phyloP scores from a whole-genome alignment of 371 early-diverging fungal genomes.

The Polyrhizophydium stewartii region DNA sequence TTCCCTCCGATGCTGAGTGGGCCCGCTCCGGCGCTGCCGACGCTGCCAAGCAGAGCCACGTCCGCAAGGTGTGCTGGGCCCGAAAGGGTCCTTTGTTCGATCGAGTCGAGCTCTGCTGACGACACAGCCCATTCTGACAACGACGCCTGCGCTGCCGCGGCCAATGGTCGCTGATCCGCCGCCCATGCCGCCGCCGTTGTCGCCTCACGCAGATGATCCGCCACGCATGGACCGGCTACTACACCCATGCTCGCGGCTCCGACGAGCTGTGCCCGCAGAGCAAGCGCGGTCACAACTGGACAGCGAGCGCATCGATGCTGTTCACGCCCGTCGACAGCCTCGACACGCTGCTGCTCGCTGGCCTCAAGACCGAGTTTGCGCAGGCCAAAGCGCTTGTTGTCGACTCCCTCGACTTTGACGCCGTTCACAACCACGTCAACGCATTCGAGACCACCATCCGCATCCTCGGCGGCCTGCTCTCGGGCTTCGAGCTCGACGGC shows the following conservation, averaged over 20 bases:
- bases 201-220: slow-evolving; percentile 22
- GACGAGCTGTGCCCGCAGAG: slow-evolving; percentile 82
- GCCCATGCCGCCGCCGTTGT: too few relatives aligned
- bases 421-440: slow-evolving; percentile 23
- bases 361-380: slow-evolving; percentile 64
- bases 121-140: too few relatives aligned
- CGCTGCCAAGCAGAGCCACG: too few relatives aligned
- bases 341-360: slow-evolving; percentile 82
- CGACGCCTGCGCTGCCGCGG: too few relatives aligned
- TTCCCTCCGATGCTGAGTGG: too few relatives aligned
- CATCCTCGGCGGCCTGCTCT: slow-evolving; percentile 45
- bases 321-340: slow-evolving; percentile 81
- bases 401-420: slow-evolving; percentile 18
- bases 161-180: too few relatives aligned
- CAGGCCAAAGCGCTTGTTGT: slow-evolving; percentile 65
- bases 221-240: slow-evolving; percentile 79
- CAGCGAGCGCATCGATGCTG: slow-evolving; percentile 46
- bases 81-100: too few relatives aligned
- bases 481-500: slow-evolving; percentile 49
- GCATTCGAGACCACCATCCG: slow-evolving; percentile 50
- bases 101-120: too few relatives aligned
- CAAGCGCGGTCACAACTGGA: slow-evolving; percentile 49
- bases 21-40: too few relatives aligned
- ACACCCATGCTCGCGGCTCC: slow-evolving; percentile 68
- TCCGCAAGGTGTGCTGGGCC: too few relatives aligned